Evolutionary conservation across 2,329 filamentous ascomycete genomes (phyloP).

Genomic region (Didymella glomerata): DNA sequence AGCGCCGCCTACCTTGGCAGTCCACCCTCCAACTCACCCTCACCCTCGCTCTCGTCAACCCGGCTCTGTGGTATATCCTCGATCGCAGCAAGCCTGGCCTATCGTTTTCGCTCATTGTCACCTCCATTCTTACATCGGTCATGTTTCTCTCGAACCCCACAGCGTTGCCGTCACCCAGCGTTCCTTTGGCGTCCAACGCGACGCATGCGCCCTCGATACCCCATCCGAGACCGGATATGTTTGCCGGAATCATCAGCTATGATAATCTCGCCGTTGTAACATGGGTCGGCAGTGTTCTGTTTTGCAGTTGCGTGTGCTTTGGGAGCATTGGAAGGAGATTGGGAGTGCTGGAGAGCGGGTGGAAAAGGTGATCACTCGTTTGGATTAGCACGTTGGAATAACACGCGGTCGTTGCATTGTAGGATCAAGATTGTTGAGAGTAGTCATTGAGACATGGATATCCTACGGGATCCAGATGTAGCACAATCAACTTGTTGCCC

Average conservation of each 20-base stretch:
- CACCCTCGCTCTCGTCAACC: conserved; percentile 89
- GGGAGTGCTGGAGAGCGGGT: conserved; percentile 53
- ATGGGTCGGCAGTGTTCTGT: conserved; percentile 93
- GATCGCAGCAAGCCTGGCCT: conserved; percentile 89
- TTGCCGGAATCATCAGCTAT: conserved; percentile 66
- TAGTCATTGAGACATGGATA: conserved; percentile 1
- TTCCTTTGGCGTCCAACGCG: conserved; percentile 35
- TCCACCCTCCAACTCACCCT: conserved; percentile 93
- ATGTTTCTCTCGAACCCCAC: conserved; percentile 79
- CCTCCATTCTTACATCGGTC: conserved; percentile 75
- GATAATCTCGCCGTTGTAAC: conserved; percentile 76
- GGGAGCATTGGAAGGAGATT: conserved; percentile 90
- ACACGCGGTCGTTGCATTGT: background rate
- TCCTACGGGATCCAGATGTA: conserved; percentile 4
- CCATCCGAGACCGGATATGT: conserved; percentile 33
- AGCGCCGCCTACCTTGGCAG: conserved; percentile 92
- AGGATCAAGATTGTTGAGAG: background rate
- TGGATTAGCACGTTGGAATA: background rate
- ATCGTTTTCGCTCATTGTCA: conserved; percentile 77
- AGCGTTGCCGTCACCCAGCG: conserved; percentile 67
- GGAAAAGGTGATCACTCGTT: conserved; percentile 20
- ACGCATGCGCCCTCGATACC: conserved; percentile 21
- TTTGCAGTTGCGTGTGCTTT: conserved; percentile 95
- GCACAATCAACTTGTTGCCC: conserved; percentile 3
- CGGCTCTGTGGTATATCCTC: conserved; percentile 94